phyloP scores from a whole-genome alignment of 306 rosid genomes.

The Quercus wislizeni region DNA sequence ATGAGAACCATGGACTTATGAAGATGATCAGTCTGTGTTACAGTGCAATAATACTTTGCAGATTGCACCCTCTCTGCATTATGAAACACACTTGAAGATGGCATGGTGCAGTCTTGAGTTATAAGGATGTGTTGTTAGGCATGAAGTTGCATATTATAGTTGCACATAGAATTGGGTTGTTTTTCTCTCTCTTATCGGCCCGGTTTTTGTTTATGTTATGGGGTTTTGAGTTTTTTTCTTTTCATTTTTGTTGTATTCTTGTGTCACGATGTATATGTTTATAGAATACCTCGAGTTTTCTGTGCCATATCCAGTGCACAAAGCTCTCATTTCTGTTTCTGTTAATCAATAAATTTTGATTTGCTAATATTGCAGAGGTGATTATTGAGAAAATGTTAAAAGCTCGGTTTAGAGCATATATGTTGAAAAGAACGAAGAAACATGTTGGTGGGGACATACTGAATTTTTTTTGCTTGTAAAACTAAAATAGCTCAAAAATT shows the following conservation, averaged over 20 bases:
- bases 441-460: neutral
- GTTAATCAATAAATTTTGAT: neutral
- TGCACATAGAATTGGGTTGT: neutral
- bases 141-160: slow-evolving; percentile 11
- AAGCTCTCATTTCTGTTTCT: neutral
- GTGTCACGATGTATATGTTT: neutral
- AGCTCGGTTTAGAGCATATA: neutral
- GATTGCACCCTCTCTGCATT: neutral
- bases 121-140: slow-evolving; percentile 2
- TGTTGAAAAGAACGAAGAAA: neutral
- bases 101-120: slow-evolving; percentile 15
- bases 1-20: slow-evolving; percentile 26
- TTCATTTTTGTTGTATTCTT: neutral
- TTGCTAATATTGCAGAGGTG: neutral
- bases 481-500: no score
- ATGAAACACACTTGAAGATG: slow-evolving; percentile 23
- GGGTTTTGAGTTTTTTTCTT: neutral
- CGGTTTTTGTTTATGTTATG: neutral
- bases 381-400: neutral
- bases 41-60: neutral
- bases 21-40: slow-evolving; percentile 6
- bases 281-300: neutral
- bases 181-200: slow-evolving; percentile 1
- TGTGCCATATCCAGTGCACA: neutral
- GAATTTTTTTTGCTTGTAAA: neutral